phyloP scores from a whole-genome alignment of 352 stramenopile genomes.

The Albugo candida region DNA sequence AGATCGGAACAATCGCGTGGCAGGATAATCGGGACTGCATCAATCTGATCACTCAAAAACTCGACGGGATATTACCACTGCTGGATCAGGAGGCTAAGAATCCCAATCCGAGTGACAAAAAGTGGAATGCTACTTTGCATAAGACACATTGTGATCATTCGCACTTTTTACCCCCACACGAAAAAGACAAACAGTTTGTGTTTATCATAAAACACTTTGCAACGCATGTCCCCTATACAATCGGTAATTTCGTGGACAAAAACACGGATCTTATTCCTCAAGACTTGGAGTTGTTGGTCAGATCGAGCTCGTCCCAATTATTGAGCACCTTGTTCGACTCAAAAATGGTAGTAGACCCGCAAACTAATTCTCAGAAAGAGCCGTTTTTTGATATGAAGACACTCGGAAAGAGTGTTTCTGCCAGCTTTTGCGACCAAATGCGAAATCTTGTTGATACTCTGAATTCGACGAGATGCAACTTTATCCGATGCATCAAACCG shows the following conservation, averaged over 20 bases:
- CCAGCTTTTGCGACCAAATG: slow-evolving; percentile 78
- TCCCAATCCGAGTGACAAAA: slow-evolving; percentile 63
- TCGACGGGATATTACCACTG: slow-evolving; percentile 58
- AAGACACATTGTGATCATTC: slow-evolving; percentile 49
- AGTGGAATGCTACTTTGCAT: slow-evolving; percentile 69
- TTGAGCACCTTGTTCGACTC: slow-evolving; percentile 56
- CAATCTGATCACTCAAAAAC: slow-evolving; percentile 59
- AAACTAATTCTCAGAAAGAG: slow-evolving; percentile 17
- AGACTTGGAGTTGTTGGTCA: slow-evolving; percentile 79
- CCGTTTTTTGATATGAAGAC: not conserved
- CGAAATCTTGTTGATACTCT: slow-evolving; percentile 69
- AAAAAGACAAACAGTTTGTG: slow-evolving; percentile 81
- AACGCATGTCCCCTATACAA: slow-evolving; percentile 88
- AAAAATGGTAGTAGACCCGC: not conserved
- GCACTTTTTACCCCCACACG: slow-evolving; percentile 58
- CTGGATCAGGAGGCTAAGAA: slow-evolving; percentile 67
- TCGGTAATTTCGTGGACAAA: slow-evolving; percentile 91
- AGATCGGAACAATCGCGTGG: slow-evolving; percentile 66
- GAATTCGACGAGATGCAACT: slow-evolving; percentile 70
- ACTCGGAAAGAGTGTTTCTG: slow-evolving; percentile 23
- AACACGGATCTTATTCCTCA: slow-evolving; percentile 91
- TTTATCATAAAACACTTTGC: slow-evolving; percentile 96
- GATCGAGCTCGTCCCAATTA: slow-evolving; percentile 47
- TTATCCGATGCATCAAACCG: slow-evolving; percentile 84
- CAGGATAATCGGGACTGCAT: slow-evolving; percentile 75